Base-by-base conservation (phyloP, 2,329 filamentous ascomycete genomes). In the Chrysoporthe austroafricana region DNA sequence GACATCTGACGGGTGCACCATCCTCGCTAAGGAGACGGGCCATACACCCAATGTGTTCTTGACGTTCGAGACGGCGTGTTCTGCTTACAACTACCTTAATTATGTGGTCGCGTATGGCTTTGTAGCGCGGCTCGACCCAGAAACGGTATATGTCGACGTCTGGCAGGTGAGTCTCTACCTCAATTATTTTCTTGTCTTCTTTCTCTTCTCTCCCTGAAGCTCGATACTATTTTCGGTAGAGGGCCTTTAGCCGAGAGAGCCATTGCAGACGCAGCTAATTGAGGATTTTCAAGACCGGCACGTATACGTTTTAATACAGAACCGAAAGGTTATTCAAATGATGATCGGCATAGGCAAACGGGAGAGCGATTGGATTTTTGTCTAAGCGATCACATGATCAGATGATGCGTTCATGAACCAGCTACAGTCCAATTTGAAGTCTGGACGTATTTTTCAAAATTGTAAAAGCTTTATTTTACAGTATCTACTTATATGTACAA, bases 21-120 rank as follows among this genome's bases (percentile, higher is more conserved):
- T 81, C 42, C 74, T 77, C 59, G 77, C 80, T 21, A 75, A 75
- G 36, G 79, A 79, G 57, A 73, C 71, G 36, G 79, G 79, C 0
- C 77, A 76, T 6, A 74, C 77, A 1, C 78, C 79, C 46, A 72
- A 76, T 14, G 76, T 80, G 39, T 73, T 77, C 16, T 74, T 77
- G 2, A 65, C 76, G 0, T 80, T 80, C 42, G 78, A 81, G 68
- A 77, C 76, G 0, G 75, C 76, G 0, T 75, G 76, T 61, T 69
- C 73, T 1, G 73, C 77, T 39, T 81, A 81, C 62, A 70, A 73
- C 39, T 81, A 78, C 78, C 67, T 81, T 32, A 81, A 81, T 64
- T 73, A 72, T 13, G 72, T 78, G 1, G 73, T 80, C 3, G 77
- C 63, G 13, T 72, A 72, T 32, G 72, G 71, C 1, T 62, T 39